These are phyloP conservation scores for Suhomyces yuchorum DNA, from an alignment of 1,139 yeast species.

Conservation along the genomic window DNA sequence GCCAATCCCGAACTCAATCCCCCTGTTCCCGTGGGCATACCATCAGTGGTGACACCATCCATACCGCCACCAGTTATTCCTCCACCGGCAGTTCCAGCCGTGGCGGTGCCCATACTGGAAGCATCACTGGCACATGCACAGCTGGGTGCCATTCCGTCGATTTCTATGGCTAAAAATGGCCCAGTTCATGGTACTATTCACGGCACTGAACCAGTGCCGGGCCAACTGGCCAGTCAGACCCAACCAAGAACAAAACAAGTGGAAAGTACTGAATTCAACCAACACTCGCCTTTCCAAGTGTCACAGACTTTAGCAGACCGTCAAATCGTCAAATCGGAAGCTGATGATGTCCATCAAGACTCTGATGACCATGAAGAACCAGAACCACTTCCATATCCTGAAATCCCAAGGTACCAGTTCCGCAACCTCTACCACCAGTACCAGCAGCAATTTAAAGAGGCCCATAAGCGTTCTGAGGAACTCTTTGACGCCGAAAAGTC, in stretches of 20 bases:
- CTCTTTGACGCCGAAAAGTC: conserved; percentile 36
- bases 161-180: neutral
- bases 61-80: neutral
- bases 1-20: neutral
- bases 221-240: neutral
- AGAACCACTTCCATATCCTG: conserved; percentile 6
- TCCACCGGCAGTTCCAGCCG: neutral
- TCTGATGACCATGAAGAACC: conserved; percentile 3
- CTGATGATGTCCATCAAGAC: neutral
- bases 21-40: neutral
- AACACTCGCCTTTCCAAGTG: neutral
- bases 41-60: neutral
- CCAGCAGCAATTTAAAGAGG: conserved; percentile 30
- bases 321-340: neutral
- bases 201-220: neutral
- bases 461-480: conserved; percentile 25
- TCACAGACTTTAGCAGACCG: neutral
- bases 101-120: neutral
- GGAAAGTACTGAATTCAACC: neutral
- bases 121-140: neutral
- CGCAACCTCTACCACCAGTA: conserved; percentile 30
- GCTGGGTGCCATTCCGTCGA: neutral
- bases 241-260: neutral
- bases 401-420: conserved; percentile 20
- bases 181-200: neutral